Evolutionary conservation across 1,284 basidiomycete species (phyloP).

Genomic region (Pascua sp.): DNA sequence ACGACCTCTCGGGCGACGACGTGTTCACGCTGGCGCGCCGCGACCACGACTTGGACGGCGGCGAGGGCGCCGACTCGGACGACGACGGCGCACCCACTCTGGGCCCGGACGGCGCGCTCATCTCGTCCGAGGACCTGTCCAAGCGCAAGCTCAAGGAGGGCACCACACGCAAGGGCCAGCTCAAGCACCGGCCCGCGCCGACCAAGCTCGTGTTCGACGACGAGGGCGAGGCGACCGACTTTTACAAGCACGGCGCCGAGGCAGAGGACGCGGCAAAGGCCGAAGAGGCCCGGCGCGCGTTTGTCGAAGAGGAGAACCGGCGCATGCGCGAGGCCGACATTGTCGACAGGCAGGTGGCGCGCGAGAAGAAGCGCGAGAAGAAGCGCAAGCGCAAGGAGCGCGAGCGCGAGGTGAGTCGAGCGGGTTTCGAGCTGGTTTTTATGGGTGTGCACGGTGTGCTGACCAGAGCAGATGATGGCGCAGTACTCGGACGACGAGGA

Average conservation of each 20-base stretch:
- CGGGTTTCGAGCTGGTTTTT: not conserved
- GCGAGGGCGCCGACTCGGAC: conserved; percentile 40
- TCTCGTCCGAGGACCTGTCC: conserved; percentile 52
- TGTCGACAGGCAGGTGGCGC: conserved; percentile 73
- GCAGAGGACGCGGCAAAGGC: conserved; percentile 65
- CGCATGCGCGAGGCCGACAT: conserved; percentile 70
- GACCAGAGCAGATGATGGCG: conserved; percentile 5
- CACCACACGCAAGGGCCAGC: conserved; percentile 69
- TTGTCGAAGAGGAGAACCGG: conserved; percentile 67
- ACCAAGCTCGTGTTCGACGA: conserved; percentile 78
- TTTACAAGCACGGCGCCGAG: conserved; percentile 71
- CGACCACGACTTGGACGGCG: conserved; percentile 66
- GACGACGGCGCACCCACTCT: conserved; percentile 31
- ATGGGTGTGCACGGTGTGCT: not conserved
- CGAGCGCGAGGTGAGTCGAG: conserved; percentile 59
- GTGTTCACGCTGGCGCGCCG: conserved; percentile 91
- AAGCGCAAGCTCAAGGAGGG: conserved; percentile 68
- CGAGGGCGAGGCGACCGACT: conserved; percentile 69
- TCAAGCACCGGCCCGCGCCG: conserved; percentile 61
- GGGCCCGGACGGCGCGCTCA: conserved; percentile 13
- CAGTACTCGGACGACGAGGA: conserved; percentile 15
- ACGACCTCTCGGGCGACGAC: conserved; percentile 59
- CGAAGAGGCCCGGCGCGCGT: conserved; percentile 64
- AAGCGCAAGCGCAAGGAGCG: conserved; percentile 80
- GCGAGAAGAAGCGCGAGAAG: conserved; percentile 82